These are phyloP conservation scores for Lycium barbarum DNA, from an alignment of 257 asterid genomes.

Conservation along the genomic window DNA sequence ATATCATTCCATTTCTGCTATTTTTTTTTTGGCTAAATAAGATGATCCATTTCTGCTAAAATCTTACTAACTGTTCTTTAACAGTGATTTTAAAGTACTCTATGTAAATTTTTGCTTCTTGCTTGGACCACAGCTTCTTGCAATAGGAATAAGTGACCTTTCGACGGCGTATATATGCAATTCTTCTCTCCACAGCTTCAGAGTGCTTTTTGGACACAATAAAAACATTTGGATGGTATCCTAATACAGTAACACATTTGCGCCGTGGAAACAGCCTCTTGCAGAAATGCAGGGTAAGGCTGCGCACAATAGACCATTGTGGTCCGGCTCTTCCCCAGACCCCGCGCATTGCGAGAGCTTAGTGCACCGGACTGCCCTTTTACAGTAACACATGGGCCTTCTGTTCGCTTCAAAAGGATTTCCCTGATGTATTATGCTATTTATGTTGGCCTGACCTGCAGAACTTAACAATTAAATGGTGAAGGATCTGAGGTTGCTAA, in stretches of 20 bases:
- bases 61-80: not conserved
- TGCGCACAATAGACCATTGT: no score
- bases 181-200: conserved; percentile 6
- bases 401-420: not conserved
- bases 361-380: no score
- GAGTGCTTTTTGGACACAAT: not conserved
- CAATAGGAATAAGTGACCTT: conserved; percentile 13
- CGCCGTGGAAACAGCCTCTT: no score
- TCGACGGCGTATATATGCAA: not conserved
- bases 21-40: no score
- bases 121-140: not conserved
- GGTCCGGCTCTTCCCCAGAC: no score
- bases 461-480: conserved; percentile 8
- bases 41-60: conserved; percentile 14
- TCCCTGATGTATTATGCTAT: not conserved
- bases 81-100: not conserved
- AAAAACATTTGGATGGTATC: not conserved
- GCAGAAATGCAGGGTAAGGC: no score
- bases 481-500: conserved; percentile 9
- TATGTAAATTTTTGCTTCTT: not conserved
- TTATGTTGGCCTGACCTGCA: conserved; percentile 24
- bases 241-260: not conserved
- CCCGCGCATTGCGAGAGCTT: no score
- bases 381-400: conserved; percentile 4
- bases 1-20: not conserved